Percentiles rank a stretch among this genome's conserved stretches.
phyloP scores from a whole-genome alignment of 768 basidiomycete species.

The Hemileccinum impolitum region DNA sequence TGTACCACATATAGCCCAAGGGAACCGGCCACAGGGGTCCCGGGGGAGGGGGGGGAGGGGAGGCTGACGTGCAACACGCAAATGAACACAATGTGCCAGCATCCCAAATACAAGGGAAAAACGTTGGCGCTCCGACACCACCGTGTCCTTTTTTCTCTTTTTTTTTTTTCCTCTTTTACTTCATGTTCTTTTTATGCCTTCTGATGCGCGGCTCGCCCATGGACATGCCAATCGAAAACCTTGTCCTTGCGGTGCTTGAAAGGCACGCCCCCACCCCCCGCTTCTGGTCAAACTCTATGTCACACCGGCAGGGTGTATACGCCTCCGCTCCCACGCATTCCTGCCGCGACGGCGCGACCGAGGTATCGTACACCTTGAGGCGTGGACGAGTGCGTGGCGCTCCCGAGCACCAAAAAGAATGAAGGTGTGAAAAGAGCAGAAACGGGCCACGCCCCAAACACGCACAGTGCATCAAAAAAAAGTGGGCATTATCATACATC shows the following conservation, averaged over 20 bases:
- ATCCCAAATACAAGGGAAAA: too few relatives aligned
- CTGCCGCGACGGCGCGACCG: conserved; percentile 5
- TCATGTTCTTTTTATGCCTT: neutral
- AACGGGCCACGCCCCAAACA: conserved; percentile 32
- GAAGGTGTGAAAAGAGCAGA: conserved; percentile 20
- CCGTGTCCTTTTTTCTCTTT: conserved; percentile 4
- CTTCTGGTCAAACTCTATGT: neutral
- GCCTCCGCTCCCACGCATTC: conserved; percentile 18
- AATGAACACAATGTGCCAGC: too few relatives aligned
- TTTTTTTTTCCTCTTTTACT: neutral
- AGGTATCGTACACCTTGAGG: too few relatives aligned
- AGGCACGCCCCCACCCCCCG: too few relatives aligned
- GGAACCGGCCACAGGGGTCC: too few relatives aligned
- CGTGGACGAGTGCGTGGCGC: too few relatives aligned
- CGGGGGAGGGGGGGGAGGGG: too few relatives aligned
- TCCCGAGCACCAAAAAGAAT: conserved; percentile 4
- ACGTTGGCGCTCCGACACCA: conserved; percentile 3
- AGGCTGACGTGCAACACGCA: too few relatives aligned
- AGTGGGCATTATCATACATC: too few relatives aligned
- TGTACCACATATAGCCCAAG: too few relatives aligned
- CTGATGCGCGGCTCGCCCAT: neutral
- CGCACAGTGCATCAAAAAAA: too few relatives aligned
- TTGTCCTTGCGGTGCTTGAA: conserved; percentile 30
- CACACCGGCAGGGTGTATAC: too few relatives aligned
- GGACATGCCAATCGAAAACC: conserved; percentile 13